A percentile compares a stretch with the other conserved stretches of the same genome.
phyloP scores from a whole-genome alignment of 306 rosid genomes.

The Medicago arabica region DNA sequence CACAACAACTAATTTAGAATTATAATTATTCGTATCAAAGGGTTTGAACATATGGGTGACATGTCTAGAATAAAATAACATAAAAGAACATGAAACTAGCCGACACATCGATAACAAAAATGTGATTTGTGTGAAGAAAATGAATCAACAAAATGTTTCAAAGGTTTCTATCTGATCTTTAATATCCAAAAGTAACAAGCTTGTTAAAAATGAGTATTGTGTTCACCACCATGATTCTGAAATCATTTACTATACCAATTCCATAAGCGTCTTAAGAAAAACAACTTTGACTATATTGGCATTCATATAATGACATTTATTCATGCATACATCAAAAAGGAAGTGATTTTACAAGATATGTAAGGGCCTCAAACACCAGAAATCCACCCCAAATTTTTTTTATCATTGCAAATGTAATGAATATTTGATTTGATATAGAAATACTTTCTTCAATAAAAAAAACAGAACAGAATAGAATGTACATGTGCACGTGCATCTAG shows the following conservation, averaged over 20 bases:
- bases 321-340: not conserved
- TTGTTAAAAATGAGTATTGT: conserved; percentile 6
- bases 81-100: conserved; percentile 28
- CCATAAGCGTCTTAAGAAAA: conserved; percentile 22
- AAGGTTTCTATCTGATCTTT: no score
- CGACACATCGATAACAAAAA: not conserved
- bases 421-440: conserved; percentile 3
- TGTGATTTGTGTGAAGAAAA: not conserved
- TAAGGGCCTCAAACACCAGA: conserved; percentile 23
- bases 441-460: conserved; percentile 18
- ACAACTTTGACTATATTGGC: conserved; percentile 13
- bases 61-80: not conserved
- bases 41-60: not conserved
- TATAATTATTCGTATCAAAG: not conserved
- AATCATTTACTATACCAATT: conserved; percentile 16
- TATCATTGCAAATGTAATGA: conserved; percentile 27
- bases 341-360: conserved; percentile 3
- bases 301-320: conserved; percentile 17
- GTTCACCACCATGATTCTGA: conserved; percentile 37
- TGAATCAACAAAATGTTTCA: not conserved
- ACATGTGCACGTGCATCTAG: not conserved
- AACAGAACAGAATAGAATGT: not conserved
- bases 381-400: not conserved
- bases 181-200: conserved; percentile 5
- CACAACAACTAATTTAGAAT: conserved; percentile 1